Evolutionary conservation across 768 basidiomycete species (phyloP).

Genomic region (Psilocybe sp.): DNA sequence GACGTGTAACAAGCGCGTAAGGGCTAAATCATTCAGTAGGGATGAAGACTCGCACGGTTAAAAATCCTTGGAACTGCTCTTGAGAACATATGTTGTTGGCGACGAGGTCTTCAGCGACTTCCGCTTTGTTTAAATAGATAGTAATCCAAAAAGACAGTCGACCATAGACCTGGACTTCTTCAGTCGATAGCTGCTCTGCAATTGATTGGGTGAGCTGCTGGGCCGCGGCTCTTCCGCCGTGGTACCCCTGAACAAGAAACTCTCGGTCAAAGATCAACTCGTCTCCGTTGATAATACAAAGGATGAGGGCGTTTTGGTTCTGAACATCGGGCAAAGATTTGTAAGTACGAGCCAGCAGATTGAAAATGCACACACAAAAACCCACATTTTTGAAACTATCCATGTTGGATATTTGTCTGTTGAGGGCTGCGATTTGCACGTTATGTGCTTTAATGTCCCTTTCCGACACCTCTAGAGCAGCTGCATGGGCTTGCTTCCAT

Average conservation of each 20-base stretch:
- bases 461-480: slow-evolving; percentile 58
- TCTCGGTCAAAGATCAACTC: slow-evolving; percentile 61
- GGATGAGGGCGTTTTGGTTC: slow-evolving; percentile 66
- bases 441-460: slow-evolving; percentile 67
- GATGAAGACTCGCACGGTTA: slow-evolving; percentile 34
- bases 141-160: slow-evolving; percentile 76
- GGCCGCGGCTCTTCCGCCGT: slow-evolving; percentile 63
- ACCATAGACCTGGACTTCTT: slow-evolving; percentile 58
- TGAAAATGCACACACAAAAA: slow-evolving; percentile 6
- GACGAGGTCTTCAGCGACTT: slow-evolving; percentile 48
- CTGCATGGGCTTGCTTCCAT: slow-evolving; percentile 71
- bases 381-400: slow-evolving; percentile 49
- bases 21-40: background rate
- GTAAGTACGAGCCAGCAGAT: background rate
- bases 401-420: slow-evolving; percentile 58
- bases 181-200: slow-evolving; percentile 62
- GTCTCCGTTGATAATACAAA: slow-evolving; percentile 75
- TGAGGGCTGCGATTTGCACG: slow-evolving; percentile 61
- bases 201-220: slow-evolving; percentile 67
- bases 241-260: slow-evolving; percentile 58
- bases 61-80: slow-evolving; percentile 70
- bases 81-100: slow-evolving; percentile 53
- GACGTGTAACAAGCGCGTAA: slow-evolving; percentile 1
- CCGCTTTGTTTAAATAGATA: slow-evolving; percentile 65
- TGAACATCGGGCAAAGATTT: slow-evolving; percentile 21